Percentiles rank a stretch among this genome's conserved stretches.
These are phyloP conservation scores for Pseudocercospora fuligena DNA, from an alignment of 2,329 filamentous ascomycete species.

Conservation along the genomic window DNA sequence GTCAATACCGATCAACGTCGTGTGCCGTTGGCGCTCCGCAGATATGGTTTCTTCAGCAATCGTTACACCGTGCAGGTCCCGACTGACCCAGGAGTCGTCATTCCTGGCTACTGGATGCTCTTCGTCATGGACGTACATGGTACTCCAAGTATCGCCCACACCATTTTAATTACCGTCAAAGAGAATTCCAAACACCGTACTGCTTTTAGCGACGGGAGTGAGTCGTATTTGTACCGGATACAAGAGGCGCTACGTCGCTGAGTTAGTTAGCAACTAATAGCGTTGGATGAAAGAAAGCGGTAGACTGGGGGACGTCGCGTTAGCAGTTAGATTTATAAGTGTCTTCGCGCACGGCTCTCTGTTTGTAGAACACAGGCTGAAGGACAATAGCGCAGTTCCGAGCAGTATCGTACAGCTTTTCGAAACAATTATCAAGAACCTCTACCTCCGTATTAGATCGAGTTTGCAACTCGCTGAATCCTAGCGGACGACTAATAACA, in stretches of 20 bases:
- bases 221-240: not conserved
- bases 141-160: slow-evolving; percentile 11
- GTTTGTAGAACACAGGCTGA: slow-evolving; percentile 12
- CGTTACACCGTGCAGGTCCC: slow-evolving; percentile 8
- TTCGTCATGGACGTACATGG: slow-evolving; percentile 16
- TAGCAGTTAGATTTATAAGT: not conserved
- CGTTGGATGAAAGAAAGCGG: not conserved
- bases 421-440: slow-evolving; percentile 9
- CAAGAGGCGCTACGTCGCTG: not conserved
- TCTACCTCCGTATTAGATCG: not conserved
- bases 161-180: not conserved
- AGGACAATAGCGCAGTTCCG: slow-evolving; percentile 8
- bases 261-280: not conserved
- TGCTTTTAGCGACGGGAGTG: not conserved
- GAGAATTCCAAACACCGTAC: not conserved
- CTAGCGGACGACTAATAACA: not conserved
- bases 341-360: slow-evolving; percentile 3
- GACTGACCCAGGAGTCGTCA: slow-evolving; percentile 9
- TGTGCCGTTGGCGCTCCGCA: slow-evolving; percentile 47
- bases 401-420: slow-evolving; percentile 8
- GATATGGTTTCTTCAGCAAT: not conserved
- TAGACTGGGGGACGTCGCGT: not conserved
- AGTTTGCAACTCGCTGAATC: not conserved
- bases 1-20: slow-evolving; percentile 64
- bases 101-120: slow-evolving; percentile 15